phyloP scores from a whole-genome alignment of 805 yeast genomes.

The Candida takata region DNA sequence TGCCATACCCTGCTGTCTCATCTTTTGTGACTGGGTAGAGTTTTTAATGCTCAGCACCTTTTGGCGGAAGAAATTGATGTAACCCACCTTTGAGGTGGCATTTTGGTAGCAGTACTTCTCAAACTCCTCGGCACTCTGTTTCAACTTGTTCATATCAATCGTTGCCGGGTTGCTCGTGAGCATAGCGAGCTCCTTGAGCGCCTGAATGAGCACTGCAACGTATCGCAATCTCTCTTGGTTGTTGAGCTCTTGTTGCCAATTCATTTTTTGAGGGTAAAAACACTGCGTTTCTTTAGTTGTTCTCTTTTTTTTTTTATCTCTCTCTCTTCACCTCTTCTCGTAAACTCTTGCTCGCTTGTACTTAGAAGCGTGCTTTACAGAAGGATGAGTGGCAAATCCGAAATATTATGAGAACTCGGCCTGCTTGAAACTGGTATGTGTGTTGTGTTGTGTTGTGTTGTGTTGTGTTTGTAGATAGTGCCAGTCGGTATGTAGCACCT shows the following conservation, averaged over 20 bases:
- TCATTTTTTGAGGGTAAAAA: constrained; percentile 10
- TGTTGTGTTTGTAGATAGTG: too few species aligned
- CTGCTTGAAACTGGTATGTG: too few species aligned
- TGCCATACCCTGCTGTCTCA: constrained; percentile 30
- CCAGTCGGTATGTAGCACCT: too few species aligned
- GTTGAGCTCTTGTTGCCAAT: constrained; percentile 22
- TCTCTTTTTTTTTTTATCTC: not conserved
- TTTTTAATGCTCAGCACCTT: constrained; percentile 22
- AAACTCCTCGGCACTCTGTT: constrained; percentile 59
- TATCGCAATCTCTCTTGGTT: constrained; percentile 20
- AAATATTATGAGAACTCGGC: too few species aligned
- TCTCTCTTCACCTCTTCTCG: too few species aligned
- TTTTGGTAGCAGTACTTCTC: constrained; percentile 59
- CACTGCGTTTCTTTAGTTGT: not conserved
- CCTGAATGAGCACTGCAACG: constrained; percentile 17
- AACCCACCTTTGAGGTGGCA: constrained; percentile 51
- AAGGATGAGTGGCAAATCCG: too few species aligned
- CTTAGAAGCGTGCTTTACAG: too few species aligned
- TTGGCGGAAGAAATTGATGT: constrained; percentile 37
- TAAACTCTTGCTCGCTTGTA: too few species aligned
- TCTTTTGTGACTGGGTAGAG: constrained; percentile 21
- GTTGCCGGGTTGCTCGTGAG: constrained; percentile 13
- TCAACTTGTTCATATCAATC: constrained; percentile 35
- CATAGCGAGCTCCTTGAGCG: constrained; percentile 19
- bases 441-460: too few species aligned